Conservation (phyloP, 176 grass and related monocot genomes). For the Zoysia japonica region DNA sequence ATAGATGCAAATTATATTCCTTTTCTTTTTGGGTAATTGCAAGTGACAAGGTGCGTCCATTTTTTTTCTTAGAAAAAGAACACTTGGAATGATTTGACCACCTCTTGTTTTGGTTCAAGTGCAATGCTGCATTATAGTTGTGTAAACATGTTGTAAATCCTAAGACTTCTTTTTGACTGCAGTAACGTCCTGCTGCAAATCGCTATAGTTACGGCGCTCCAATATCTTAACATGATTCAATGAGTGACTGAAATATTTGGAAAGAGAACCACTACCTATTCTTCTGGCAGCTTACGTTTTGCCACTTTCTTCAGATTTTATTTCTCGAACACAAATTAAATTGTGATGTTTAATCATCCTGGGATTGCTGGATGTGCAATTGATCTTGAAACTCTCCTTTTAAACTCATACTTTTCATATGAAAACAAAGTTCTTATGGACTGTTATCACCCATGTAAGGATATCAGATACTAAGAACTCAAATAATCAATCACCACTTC, state of each 20-base stretch:
- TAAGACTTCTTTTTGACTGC: background rate
- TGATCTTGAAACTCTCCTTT: background rate
- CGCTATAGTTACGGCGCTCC: background rate
- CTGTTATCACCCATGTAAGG: background rate
- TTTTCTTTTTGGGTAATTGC: background rate
- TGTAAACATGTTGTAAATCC: background rate
- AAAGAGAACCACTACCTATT: background rate
- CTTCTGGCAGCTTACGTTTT: background rate
- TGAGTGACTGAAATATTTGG: background rate
- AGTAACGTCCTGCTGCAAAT: background rate
- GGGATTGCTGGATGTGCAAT: background rate
- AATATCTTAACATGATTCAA: background rate
- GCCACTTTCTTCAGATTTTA: background rate
- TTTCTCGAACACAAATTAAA: background rate
- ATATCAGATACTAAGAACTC: background rate
- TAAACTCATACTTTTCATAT: background rate
- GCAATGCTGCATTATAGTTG: background rate
- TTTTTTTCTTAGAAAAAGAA: conserved; percentile 1
- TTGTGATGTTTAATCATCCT: conserved; percentile 15
- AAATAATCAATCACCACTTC: background rate
- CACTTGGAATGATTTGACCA: background rate
- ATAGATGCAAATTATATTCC: background rate
- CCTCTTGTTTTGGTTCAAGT: background rate
- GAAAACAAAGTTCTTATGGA: background rate
- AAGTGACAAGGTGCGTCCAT: background rate